Base-by-base conservation (phyloP, 148 eudicot species). In the Beta vulgaris region DNA sequence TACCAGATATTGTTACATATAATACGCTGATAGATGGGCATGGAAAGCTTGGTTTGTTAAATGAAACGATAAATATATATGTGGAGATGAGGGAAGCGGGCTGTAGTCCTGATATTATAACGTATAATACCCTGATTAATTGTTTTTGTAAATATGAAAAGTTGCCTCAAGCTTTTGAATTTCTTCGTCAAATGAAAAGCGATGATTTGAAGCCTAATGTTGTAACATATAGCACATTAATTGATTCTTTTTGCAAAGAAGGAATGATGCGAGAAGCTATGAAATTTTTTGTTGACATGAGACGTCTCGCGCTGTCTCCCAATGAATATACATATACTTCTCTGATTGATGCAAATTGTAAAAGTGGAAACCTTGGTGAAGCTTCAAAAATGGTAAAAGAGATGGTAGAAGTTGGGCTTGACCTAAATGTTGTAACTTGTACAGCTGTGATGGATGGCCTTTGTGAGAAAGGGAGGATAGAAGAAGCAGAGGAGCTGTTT, bases 241-340 rank as follows among this genome's bases (percentile, higher is more conserved):
- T 95, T 75, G 98, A 95, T 90, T 88, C 92, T 74, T 95, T 95
- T 81, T 90, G 92, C 84, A 95, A 95, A 85, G 91, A 83, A 87
- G 96, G 91, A 73, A 83, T 92, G 98, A 81, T 90, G 84, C 85
- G 79, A 46, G 86, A 83, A 77, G 98, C 92, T 42, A 79, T 90
- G 79, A 95, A 95, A 75, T 89, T 92, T 80, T 92, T 92, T 68
- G 61, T 91, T 54, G 98, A 95, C 68, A 90, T 92, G 98, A 90
- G 91, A 83, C 85, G 97, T 63, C 82, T 82, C 57, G 93, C 92
- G 77, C 92, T 95, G 57, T 58, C 75, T 80, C 93, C 98, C 25
- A 95, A 95, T 78, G 97, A 95, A 76, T 92, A 77, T 77, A 89
- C 97, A 19, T 92, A 90, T 83, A 90, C 96, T 71, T 95, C 89